Base-by-base conservation (phyloP, 768 basidiomycete species). In the Porpolomopsis calyptriformis region DNA sequence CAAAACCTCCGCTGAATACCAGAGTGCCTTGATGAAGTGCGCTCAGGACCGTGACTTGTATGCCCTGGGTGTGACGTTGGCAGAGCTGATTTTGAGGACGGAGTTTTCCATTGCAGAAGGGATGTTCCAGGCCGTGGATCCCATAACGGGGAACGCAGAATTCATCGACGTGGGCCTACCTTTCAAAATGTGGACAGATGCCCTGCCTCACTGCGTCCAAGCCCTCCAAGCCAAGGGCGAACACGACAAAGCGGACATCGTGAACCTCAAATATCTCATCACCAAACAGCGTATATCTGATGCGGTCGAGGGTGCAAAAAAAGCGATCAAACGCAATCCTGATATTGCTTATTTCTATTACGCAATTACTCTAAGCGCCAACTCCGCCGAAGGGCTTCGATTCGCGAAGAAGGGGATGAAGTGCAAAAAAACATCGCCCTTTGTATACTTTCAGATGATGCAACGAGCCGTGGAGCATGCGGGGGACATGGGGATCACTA, bases 351-450 rank as follows among this genome's bases (percentile, higher is more conserved):
- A 82, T 57, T 81, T 74, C 57, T 78, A 81, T 49, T 81, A 83
- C 49, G 74, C 73, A 16, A 66, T 80, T 48, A 71, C 74, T 0
- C 63, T 82, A 22, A 67, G 69, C 0, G 60, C 67, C 1, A 67
- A 80, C 49, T 55, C 63, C 33, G 63, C 67, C 4, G 65, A 68
- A n/a, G 80, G 76, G 1, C 63, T 83, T 20, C 70, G 76, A 6
- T 76, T 71, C 1, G 74, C 77, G 49, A 82, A 82, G 66, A 77
- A 82, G 55, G 81, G 81, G 1, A 50, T 82, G 53, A 80, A 77
- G 55, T 73, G 76, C 63, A 69, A 68, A 48, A 56, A 65, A 12
- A 70, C 66, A 11, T 71, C 78, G 11, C 69, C 74, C 2, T 84
- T 81, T 49, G 58, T 83, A 4, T 69, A 69, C 35, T 72, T 69